These are phyloP conservation scores for Apiospora pterosperma DNA, from an alignment of 2,329 filamentous ascomycete species.

Conservation along the genomic window DNA sequence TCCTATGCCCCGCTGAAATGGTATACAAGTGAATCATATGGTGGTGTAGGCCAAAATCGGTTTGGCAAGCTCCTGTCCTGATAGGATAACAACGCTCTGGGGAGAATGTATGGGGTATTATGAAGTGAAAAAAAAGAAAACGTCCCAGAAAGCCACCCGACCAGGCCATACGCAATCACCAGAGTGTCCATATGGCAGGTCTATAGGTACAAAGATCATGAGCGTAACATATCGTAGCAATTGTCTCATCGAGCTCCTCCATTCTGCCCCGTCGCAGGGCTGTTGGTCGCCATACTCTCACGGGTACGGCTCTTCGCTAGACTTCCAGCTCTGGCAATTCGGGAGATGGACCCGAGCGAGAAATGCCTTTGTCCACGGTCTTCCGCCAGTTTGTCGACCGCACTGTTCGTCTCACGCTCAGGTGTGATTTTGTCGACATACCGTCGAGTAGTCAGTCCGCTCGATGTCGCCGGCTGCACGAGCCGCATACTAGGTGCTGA, in stretches of 20 bases:
- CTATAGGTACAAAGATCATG: constrained; percentile 28
- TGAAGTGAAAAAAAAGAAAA: neutral
- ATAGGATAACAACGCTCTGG: neutral
- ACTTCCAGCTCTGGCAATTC: constrained; percentile 43
- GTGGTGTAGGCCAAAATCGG: neutral
- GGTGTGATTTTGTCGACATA: constrained; percentile 41
- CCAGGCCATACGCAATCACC: constrained; percentile 17
- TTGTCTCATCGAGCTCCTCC: constrained; percentile 42
- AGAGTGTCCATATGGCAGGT: constrained; percentile 18
- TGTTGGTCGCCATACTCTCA: constrained; percentile 37
- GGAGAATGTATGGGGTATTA: constrained; percentile 2
- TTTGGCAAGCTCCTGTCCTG: neutral
- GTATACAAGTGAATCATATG: neutral
- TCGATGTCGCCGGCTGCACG: constrained; percentile 34
- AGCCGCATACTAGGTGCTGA: constrained; percentile 47
- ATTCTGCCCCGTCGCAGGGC: constrained; percentile 37
- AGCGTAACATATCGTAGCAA: constrained; percentile 27
- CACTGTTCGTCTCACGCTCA: constrained; percentile 31
- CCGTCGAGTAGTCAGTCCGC: constrained; percentile 35
- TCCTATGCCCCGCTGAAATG: neutral
- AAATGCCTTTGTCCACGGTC: constrained; percentile 42
- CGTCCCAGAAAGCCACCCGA: neutral
- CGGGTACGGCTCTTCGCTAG: constrained; percentile 41
- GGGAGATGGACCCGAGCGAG: constrained; percentile 38
- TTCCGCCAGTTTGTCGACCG: constrained; percentile 34